Percentiles rank a stretch among this genome's conserved stretches.
These are phyloP conservation scores for Filosporella fistucella DNA, from an alignment of 495 filamentous ascomycete species.

Conservation along the genomic window DNA sequence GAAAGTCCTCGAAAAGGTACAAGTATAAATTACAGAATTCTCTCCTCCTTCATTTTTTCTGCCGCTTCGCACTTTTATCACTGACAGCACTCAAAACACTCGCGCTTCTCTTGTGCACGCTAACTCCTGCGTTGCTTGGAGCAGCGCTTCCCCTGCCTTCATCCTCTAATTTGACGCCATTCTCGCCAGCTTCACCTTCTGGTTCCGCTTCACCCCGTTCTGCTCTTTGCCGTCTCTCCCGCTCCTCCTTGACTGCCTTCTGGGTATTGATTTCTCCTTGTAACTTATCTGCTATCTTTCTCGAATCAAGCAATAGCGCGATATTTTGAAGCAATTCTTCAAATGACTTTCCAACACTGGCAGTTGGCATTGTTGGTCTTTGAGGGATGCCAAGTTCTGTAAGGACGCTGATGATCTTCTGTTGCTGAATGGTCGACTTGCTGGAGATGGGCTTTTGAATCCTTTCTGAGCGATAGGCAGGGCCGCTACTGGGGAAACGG, in stretches of 20 bases:
- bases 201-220: slow-evolving; percentile 17
- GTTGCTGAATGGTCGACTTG: slow-evolving; percentile 76
- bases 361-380: slow-evolving; percentile 81
- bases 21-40: too few relatives aligned
- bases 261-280: slow-evolving; percentile 76
- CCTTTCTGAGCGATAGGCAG: slow-evolving; percentile 75
- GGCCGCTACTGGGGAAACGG: slow-evolving; percentile 62
- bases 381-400: slow-evolving; percentile 75
- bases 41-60: slow-evolving; percentile 58
- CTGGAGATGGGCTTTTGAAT: slow-evolving; percentile 77
- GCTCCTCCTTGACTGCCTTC: slow-evolving; percentile 58
- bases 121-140: slow-evolving; percentile 19
- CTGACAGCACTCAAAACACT: slow-evolving; percentile 66
- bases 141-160: slow-evolving; percentile 5
- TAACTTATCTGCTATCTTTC: slow-evolving; percentile 82
- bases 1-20: too few relatives aligned
- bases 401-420: slow-evolving; percentile 73
- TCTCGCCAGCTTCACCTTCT: slow-evolving; percentile 13
- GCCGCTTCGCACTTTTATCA: slow-evolving; percentile 67
- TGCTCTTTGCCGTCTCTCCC: slow-evolving; percentile 38
- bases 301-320: slow-evolving; percentile 68
- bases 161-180: slow-evolving; percentile 10
- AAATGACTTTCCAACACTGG: slow-evolving; percentile 71
- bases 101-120: slow-evolving; percentile 61
- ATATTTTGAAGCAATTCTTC: slow-evolving; percentile 76